Evolutionary conservation across 768 basidiomycete species (phyloP).

Genomic region (Suillus americanus): DNA sequence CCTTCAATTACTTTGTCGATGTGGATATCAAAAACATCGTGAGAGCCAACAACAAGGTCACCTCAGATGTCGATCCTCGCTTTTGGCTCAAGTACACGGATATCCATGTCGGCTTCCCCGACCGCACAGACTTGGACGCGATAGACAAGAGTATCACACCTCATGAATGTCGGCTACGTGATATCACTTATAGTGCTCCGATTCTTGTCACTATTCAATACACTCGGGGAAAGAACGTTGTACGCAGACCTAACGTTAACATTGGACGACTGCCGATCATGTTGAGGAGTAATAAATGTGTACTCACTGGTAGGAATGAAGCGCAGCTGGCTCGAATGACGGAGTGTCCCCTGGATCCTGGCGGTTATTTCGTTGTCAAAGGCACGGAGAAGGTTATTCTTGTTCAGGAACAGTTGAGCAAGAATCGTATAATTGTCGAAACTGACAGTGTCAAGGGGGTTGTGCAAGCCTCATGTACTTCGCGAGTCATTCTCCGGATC

Average conservation of each 20-base stretch:
- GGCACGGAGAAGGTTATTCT: slow-evolving; percentile 99
- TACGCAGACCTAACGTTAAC: slow-evolving; percentile 77
- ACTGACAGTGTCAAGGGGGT: slow-evolving; percentile 85
- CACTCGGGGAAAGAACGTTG: slow-evolving; percentile 86
- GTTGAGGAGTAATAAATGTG: slow-evolving; percentile 94
- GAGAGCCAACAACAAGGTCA: slow-evolving; percentile 89
- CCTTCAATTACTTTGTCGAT: slow-evolving; percentile 98
- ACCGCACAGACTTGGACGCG: slow-evolving; percentile 79
- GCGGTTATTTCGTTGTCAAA: slow-evolving; percentile 99
- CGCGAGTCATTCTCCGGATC: slow-evolving; percentile 51
- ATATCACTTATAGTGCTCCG: slow-evolving; percentile 91
- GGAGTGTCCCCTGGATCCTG: slow-evolving; percentile 97
- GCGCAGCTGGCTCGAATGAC: slow-evolving; percentile 89
- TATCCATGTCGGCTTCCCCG: slow-evolving; percentile 90
- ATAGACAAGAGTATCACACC: slow-evolving; percentile 87
- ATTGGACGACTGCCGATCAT: slow-evolving; percentile 95
- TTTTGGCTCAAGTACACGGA: slow-evolving; percentile 98
- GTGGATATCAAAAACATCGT: slow-evolving; percentile 97
- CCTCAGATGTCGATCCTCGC: slow-evolving; percentile 93
- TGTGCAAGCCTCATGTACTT: slow-evolving; percentile 95
- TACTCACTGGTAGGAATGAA: slow-evolving; percentile 74
- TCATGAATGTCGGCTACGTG: slow-evolving; percentile 94
- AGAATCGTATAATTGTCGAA: slow-evolving; percentile 99
- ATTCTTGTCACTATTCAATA: slow-evolving; percentile 95
- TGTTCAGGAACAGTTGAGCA: slow-evolving; percentile 97